Conservation (phyloP, 169 alveolate genomes). For the Pseudocohnilembus persalinus region DNA sequence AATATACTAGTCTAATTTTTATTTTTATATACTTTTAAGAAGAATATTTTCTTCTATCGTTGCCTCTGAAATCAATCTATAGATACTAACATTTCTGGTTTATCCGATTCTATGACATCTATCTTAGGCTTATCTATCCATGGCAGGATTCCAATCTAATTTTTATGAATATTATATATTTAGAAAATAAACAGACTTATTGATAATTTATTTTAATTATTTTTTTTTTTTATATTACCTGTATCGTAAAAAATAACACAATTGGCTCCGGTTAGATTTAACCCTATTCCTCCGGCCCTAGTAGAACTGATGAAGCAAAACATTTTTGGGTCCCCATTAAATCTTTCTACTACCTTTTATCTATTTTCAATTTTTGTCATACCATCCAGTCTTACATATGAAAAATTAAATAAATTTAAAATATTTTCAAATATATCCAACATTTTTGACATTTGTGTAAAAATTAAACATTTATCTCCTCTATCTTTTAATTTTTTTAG, state of each 20-base stretch:
- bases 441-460: slow-evolving; percentile 98
- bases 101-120: slow-evolving; percentile 99
- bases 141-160: slow-evolving; percentile 98
- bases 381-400: slow-evolving; percentile 98
- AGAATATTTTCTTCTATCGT: slow-evolving; percentile 98
- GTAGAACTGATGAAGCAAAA: slow-evolving; percentile 97
- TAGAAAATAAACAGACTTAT: too few relatives aligned
- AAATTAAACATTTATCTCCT: slow-evolving; percentile 94
- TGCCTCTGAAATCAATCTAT: slow-evolving; percentile 93
- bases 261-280: slow-evolving; percentile 98
- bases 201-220: not conserved
- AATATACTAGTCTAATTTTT: slow-evolving; percentile 95
- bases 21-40: slow-evolving; percentile 95
- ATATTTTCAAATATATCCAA: slow-evolving; percentile 96
- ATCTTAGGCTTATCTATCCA: slow-evolving; percentile 99
- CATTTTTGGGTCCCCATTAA: slow-evolving; percentile 93
- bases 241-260: slow-evolving; percentile 98
- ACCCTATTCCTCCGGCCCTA: slow-evolving; percentile 98
- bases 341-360: slow-evolving; percentile 94
- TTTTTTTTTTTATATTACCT: slow-evolving; percentile 40
- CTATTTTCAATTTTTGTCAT: slow-evolving; percentile 96
- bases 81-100: slow-evolving; percentile 96
- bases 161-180: too few relatives aligned
- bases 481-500: slow-evolving; percentile 88
- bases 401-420: slow-evolving; percentile 93